Evolutionary conservation across 805 yeast species (phyloP).

Genomic region (Jamesozyma gamospora): DNA sequence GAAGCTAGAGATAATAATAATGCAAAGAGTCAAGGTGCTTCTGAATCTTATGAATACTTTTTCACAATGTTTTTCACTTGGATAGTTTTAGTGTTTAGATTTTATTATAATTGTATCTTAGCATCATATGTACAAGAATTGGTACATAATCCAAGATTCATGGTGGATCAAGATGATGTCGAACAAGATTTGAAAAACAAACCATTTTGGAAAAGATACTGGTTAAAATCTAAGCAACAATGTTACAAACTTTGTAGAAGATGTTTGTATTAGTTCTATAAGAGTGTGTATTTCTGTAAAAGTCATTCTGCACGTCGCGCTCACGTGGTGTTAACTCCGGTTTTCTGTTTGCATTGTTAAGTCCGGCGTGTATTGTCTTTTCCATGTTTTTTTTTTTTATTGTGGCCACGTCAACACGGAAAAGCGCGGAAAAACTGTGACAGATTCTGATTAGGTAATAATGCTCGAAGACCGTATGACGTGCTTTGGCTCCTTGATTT

Average conservation of each 20-base stretch:
- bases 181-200: constrained; percentile 30
- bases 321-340: too few species aligned
- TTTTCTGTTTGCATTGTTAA: too few species aligned
- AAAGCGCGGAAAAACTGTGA: too few species aligned
- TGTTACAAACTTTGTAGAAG: constrained; percentile 26
- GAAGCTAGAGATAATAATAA: constrained; percentile 11
- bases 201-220: constrained; percentile 18
- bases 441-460: too few species aligned
- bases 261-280: too few species aligned
- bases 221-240: constrained; percentile 24
- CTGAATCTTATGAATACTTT: constrained; percentile 47
- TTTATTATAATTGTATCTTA: constrained; percentile 52
- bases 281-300: too few species aligned
- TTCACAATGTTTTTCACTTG: constrained; percentile 45
- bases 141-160: constrained; percentile 37
- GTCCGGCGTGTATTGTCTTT: too few species aligned
- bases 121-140: constrained; percentile 52
- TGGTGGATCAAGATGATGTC: constrained; percentile 31
- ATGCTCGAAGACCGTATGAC: too few species aligned
- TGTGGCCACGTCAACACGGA: too few species aligned
- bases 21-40: constrained; percentile 48
- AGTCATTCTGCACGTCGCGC: too few species aligned
- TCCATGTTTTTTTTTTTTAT: too few species aligned
- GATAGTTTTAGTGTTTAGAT: constrained; percentile 37
- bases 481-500: too few species aligned